Conservation (phyloP, 2,329 filamentous ascomycete species). For the Ceratocystis albifundus region DNA sequence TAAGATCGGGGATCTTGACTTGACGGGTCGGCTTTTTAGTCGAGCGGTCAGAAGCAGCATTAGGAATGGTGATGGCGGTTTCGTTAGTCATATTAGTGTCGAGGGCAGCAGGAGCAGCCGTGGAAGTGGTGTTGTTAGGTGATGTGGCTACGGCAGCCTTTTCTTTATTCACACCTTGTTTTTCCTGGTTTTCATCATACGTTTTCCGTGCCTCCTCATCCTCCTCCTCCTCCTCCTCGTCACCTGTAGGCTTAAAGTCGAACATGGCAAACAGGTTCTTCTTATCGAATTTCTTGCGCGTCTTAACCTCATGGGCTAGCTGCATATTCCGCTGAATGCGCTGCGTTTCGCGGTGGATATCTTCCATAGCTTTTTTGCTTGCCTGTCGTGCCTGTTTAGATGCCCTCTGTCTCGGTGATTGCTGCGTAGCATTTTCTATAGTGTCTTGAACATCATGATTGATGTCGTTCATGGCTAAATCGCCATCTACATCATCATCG, state of each 20-base stretch:
- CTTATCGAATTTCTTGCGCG: slow-evolving; percentile 82
- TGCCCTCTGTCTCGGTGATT: slow-evolving; percentile 47
- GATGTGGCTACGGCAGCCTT: not conserved
- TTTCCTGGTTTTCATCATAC: not conserved
- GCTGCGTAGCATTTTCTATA: slow-evolving; percentile 38
- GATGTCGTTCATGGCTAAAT: slow-evolving; percentile 30
- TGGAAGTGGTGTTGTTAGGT: slow-evolving; percentile 22
- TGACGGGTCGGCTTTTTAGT: slow-evolving; percentile 25
- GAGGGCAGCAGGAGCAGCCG: not conserved
- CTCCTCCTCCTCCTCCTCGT: slow-evolving; percentile 26
- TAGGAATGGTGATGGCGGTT: slow-evolving; percentile 26
- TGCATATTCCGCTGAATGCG: slow-evolving; percentile 83
- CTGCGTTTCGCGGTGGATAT: slow-evolving; percentile 92
- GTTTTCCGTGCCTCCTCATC: slow-evolving; percentile 26
- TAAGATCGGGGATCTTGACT: slow-evolving; percentile 28
- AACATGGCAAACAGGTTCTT: slow-evolving; percentile 73
- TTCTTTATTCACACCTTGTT: slow-evolving; percentile 14
- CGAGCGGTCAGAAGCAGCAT: slow-evolving; percentile 25
- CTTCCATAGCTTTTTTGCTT: slow-evolving; percentile 86
- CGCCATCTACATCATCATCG: slow-evolving; percentile 31
- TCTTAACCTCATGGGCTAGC: slow-evolving; percentile 76
- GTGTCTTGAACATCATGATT: slow-evolving; percentile 38
- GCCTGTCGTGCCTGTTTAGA: slow-evolving; percentile 67
- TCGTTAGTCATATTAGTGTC: slow-evolving; percentile 25
- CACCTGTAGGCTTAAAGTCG: slow-evolving; percentile 50